These are phyloP conservation scores for Trichoderma gracile DNA, from an alignment of 2,329 filamentous ascomycete genomes.

Conservation along the genomic window DNA sequence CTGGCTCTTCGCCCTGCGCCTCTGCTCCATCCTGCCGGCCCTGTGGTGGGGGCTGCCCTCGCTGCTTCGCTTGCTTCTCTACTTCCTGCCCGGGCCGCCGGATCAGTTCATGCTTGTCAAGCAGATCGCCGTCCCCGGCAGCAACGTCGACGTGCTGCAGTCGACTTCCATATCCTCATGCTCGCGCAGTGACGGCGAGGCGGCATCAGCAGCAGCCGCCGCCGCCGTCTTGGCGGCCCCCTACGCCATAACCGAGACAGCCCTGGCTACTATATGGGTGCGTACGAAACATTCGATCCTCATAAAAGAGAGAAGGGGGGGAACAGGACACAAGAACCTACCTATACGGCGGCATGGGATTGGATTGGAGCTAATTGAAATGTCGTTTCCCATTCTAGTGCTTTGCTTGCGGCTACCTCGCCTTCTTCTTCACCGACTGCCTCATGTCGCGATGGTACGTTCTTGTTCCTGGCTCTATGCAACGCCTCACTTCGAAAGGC, in stretches of 20 bases:
- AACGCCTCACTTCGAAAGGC: background rate
- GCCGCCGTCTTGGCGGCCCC: conserved; percentile 28
- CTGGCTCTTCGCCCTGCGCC: conserved; percentile 70
- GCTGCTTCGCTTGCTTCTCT: conserved; percentile 66
- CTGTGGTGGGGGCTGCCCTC: conserved; percentile 71
- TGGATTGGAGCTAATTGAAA: background rate
- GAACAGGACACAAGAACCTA: no score
- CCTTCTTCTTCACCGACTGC: conserved; percentile 82
- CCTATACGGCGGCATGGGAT: background rate
- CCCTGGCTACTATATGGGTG: conserved; percentile 74
- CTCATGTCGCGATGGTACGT: conserved; percentile 78
- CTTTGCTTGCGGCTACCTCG: conserved; percentile 73
- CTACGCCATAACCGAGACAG: conserved; percentile 63
- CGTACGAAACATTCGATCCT: conserved; percentile 34
- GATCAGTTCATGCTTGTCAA: conserved; percentile 36
- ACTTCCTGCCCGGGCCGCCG: conserved; percentile 51
- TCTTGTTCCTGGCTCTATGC: background rate
- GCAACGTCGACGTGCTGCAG: background rate
- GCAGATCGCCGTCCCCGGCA: conserved; percentile 24
- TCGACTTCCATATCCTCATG: conserved; percentile 1
- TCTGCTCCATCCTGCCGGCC: conserved; percentile 69
- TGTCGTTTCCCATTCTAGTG: conserved; percentile 51
- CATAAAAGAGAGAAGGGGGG: no score
- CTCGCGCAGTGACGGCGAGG: background rate
- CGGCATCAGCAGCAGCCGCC: background rate